A percentile compares a stretch with the other conserved stretches of the same genome.
These are phyloP conservation scores for Lentinula boryana DNA, from an alignment of 768 basidiomycete genomes.

Conservation along the genomic window DNA sequence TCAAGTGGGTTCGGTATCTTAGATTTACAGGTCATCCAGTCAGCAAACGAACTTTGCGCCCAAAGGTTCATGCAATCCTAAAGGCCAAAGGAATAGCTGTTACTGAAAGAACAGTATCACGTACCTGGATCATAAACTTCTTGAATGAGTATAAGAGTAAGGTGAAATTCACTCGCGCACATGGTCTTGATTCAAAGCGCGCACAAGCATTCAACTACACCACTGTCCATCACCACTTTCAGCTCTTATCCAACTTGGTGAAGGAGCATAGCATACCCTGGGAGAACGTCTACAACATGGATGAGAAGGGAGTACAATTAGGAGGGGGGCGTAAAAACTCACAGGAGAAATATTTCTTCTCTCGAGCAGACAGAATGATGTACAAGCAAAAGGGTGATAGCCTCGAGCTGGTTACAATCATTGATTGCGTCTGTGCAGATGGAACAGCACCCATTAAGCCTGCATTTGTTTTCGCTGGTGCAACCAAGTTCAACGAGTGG, in stretches of 20 bases:
- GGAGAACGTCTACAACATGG: constrained; percentile 23
- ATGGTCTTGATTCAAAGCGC: constrained; percentile 25
- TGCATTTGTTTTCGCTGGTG: constrained; percentile 29
- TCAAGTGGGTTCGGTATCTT: neutral
- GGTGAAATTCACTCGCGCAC: neutral
- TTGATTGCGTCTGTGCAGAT: constrained; percentile 32
- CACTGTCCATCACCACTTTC: constrained; percentile 21
- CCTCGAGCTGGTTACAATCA: constrained; percentile 34
- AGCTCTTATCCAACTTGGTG: constrained; percentile 11
- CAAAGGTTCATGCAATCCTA: neutral
- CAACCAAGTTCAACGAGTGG: constrained; percentile 17
- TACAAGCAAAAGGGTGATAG: constrained; percentile 23
- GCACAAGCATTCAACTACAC: constrained; percentile 26
- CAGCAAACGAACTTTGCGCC: neutral
- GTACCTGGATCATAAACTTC: too few species aligned
- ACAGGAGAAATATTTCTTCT: constrained; percentile 16
- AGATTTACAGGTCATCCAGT: neutral
- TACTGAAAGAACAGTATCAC: neutral
- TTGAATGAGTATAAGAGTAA: neutral
- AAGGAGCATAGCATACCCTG: constrained; percentile 16
- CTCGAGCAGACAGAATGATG: constrained; percentile 11
- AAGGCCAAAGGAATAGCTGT: neutral
- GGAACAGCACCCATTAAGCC: constrained; percentile 20
- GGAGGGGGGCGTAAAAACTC: constrained; percentile 17
- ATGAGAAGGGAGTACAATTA: constrained; percentile 22